These are phyloP conservation scores for Paraphoma chrysanthemicola DNA, from an alignment of 2,329 filamentous ascomycete genomes.

Conservation along the genomic window DNA sequence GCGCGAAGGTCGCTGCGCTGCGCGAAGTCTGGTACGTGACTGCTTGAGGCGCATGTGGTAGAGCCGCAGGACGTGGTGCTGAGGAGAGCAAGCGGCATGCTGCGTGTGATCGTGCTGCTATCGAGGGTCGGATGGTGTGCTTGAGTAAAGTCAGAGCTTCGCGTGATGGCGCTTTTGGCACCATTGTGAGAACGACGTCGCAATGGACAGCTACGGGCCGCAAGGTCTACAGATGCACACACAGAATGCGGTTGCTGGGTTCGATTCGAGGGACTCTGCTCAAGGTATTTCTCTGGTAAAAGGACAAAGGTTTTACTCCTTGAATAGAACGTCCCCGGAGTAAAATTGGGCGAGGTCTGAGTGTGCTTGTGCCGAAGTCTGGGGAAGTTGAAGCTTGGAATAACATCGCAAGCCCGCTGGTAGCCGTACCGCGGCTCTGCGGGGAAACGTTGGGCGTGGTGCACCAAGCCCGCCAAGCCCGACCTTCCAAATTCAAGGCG, in stretches of 20 bases:
- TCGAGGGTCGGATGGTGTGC: conserved; percentile 37
- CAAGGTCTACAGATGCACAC: background rate
- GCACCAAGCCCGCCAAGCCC: too few species aligned
- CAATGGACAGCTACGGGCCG: background rate
- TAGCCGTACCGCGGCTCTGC: conserved; percentile 33
- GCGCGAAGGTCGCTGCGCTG: conserved; percentile 76
- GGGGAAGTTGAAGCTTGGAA: conserved; percentile 21
- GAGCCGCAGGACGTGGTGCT: background rate
- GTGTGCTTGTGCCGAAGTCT: conserved; percentile 22
- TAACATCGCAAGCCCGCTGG: conserved; percentile 29
- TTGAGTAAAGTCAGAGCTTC: conserved; percentile 44
- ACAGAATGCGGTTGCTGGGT: background rate
- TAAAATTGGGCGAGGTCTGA: conserved; percentile 3
- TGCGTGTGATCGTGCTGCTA: conserved; percentile 25
- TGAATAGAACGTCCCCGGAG: background rate
- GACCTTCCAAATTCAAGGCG: too few species aligned
- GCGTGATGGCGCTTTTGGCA: conserved; percentile 42
- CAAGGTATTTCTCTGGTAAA: too few species aligned
- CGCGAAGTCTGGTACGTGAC: conserved; percentile 6
- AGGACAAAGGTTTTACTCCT: too few species aligned
- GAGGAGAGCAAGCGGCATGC: conserved; percentile 29
- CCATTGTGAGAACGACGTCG: conserved; percentile 25
- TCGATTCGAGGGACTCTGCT: too few species aligned
- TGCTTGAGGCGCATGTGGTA: conserved; percentile 1
- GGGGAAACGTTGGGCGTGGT: conserved; percentile 4